A percentile compares a stretch with the other conserved stretches of the same genome.
Evolutionary conservation across 2,329 filamentous ascomycete species (phyloP).

Genomic region (Amphichorda felina): DNA sequence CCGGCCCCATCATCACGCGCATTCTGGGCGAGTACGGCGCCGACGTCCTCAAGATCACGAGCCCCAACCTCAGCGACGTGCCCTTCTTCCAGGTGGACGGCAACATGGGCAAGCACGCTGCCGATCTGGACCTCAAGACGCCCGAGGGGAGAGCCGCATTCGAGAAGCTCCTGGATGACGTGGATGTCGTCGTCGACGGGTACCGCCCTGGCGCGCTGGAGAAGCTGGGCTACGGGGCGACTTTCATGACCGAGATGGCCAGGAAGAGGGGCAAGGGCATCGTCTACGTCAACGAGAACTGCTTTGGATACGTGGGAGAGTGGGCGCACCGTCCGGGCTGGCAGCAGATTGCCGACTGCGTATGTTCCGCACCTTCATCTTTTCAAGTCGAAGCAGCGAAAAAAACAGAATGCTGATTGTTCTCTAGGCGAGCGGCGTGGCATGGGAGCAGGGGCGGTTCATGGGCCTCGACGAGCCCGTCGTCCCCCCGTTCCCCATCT

Average conservation of each 20-base stretch:
- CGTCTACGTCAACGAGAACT: conserved; percentile 60
- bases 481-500: conserved; percentile 53
- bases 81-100: conserved; percentile 63
- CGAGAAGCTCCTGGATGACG: conserved; percentile 44
- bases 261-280: conserved; percentile 46
- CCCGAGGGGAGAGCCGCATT: conserved; percentile 40
- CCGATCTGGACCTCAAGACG: conserved; percentile 50
- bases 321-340: conserved; percentile 56
- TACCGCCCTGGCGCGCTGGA: conserved; percentile 56
- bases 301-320: conserved; percentile 49
- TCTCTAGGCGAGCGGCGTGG: conserved; percentile 37
- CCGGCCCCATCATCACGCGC: conserved; percentile 60
- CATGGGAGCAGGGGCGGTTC: conserved; percentile 41
- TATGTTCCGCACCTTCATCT: conserved; percentile 9
- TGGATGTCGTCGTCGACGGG: conserved; percentile 55
- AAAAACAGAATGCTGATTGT: neutral
- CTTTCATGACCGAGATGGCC: conserved; percentile 39
- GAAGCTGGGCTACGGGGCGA: conserved; percentile 49
- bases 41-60: conserved; percentile 61
- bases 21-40: conserved; percentile 67
- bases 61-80: conserved; percentile 54
- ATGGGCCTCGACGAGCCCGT: conserved; percentile 34
- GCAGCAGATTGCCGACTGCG: conserved; percentile 61
- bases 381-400: neutral
- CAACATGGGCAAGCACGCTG: conserved; percentile 59